Evolutionary conservation across 805 yeast species (phyloP).

Genomic region (Ogataea trehaloabstinens): DNA sequence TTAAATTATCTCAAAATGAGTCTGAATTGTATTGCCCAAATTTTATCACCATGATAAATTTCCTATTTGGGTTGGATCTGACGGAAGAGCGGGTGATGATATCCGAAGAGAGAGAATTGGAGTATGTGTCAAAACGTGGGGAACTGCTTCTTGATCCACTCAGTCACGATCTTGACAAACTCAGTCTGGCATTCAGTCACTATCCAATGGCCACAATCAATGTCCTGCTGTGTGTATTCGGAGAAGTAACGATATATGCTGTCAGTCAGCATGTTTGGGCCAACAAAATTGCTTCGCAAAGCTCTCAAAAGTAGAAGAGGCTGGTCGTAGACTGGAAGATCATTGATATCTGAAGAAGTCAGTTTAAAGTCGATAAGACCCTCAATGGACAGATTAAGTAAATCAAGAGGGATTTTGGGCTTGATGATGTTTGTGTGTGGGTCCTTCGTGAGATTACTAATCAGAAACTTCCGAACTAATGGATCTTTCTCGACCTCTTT

Average conservation of each 20-base stretch:
- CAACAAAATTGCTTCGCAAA: constrained; percentile 47
- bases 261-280: constrained; percentile 16
- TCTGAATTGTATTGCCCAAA: not conserved
- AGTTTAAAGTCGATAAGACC: constrained; percentile 57
- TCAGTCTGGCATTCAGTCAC: constrained; percentile 78
- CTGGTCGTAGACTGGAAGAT: constrained; percentile 50
- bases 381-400: constrained; percentile 60
- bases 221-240: constrained; percentile 59
- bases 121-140: not conserved
- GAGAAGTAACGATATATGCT: constrained; percentile 48
- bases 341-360: constrained; percentile 12
- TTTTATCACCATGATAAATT: constrained; percentile 18
- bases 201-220: constrained; percentile 90
- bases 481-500: constrained; percentile 57
- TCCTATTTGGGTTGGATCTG: constrained; percentile 12
- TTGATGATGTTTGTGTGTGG: constrained; percentile 4
- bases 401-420: constrained; percentile 61
- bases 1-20: too few relatives aligned
- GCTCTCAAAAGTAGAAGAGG: constrained; percentile 83
- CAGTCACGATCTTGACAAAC: constrained; percentile 58
- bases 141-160: constrained; percentile 35
- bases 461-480: constrained; percentile 66
- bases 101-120: constrained; percentile 3
- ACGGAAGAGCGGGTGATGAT: constrained; percentile 12
- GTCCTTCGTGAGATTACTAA: constrained; percentile 59